A percentile compares a stretch with the other conserved stretches of the same genome.
Evolutionary conservation across 257 asterid genomes (phyloP).

Genomic region (Thymus quinquecostatus): DNA sequence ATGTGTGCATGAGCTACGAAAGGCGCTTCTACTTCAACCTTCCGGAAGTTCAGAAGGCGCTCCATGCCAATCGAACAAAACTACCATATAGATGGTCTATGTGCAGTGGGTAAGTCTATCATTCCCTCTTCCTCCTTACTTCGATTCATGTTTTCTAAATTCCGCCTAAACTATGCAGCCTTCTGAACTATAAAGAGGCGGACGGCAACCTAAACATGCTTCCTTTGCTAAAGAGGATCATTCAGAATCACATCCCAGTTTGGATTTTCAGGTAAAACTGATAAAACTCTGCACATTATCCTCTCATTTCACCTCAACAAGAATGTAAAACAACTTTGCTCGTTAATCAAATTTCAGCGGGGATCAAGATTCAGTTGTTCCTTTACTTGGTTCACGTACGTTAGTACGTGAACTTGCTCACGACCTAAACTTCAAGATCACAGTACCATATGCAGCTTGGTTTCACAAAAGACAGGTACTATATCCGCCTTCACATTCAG

Average conservation of each 20-base stretch:
- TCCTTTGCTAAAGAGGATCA: conserved; percentile 73
- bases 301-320: conserved; percentile 9
- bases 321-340: background rate
- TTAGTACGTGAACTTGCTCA: conserved; percentile 90
- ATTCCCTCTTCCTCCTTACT: background rate
- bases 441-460: conserved; percentile 96
- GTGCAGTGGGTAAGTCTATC: conserved; percentile 71
- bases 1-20: conserved; percentile 88
- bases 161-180: conserved; percentile 41
- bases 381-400: conserved; percentile 88
- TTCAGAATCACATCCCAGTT: conserved; percentile 58
- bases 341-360: conserved; percentile 53
- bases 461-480: conserved; percentile 85
- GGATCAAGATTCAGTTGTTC: conserved; percentile 98
- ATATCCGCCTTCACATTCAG: background rate
- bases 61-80: conserved; percentile 90
- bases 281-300: background rate
- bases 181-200: conserved; percentile 51
- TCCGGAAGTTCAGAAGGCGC: conserved; percentile 93
- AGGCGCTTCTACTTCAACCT: conserved; percentile 85
- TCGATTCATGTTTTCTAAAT: background rate
- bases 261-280: conserved; percentile 79
- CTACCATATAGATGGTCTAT: conserved; percentile 79
- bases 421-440: conserved; percentile 61
- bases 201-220: conserved; percentile 76